These are phyloP conservation scores for Fragilariopsis cylindrus DNA, from an alignment of 108 stramenopile genomes.

Conservation along the genomic window DNA sequence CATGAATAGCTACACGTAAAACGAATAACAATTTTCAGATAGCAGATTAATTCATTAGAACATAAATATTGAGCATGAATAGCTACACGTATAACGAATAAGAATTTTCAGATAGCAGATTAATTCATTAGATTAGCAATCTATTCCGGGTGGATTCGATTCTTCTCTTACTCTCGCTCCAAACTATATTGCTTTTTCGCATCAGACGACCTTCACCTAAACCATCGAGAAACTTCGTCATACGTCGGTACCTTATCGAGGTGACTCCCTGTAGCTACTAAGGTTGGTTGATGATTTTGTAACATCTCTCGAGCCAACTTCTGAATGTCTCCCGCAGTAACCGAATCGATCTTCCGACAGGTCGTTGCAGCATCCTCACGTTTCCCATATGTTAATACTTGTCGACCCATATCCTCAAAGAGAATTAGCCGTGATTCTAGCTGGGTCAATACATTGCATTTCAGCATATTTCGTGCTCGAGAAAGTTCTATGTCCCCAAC, in stretches of 20 bases:
- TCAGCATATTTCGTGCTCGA: constrained; percentile 97
- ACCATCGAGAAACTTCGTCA: constrained; percentile 74
- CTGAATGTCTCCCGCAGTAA: constrained; percentile 88
- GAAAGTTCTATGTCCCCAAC: constrained; percentile 86
- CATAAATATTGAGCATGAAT: no score
- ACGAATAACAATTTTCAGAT: no score
- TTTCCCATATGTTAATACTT: constrained; percentile 91
- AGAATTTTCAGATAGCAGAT: no score
- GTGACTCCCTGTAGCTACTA: constrained; percentile 77
- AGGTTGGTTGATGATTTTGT: constrained; percentile 59
- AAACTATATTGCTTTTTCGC: no score
- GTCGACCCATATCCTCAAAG: constrained; percentile 97
- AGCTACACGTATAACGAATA: no score
- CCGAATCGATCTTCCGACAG: constrained; percentile 90
- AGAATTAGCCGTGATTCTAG: constrained; percentile 92
- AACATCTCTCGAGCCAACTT: constrained; percentile 72
- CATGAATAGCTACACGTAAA: no score
- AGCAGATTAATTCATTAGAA: no score
- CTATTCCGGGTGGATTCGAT: no score
- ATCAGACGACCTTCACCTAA: constrained; percentile 16
- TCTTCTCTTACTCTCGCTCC: no score
- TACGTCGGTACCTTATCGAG: constrained; percentile 72
- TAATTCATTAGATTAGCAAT: no score
- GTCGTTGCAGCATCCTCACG: constrained; percentile 83
- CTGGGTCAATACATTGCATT: constrained; percentile 95